Conservation (phyloP, 2,329 filamentous ascomycete genomes). For the Zymoseptoria tritici region DNA sequence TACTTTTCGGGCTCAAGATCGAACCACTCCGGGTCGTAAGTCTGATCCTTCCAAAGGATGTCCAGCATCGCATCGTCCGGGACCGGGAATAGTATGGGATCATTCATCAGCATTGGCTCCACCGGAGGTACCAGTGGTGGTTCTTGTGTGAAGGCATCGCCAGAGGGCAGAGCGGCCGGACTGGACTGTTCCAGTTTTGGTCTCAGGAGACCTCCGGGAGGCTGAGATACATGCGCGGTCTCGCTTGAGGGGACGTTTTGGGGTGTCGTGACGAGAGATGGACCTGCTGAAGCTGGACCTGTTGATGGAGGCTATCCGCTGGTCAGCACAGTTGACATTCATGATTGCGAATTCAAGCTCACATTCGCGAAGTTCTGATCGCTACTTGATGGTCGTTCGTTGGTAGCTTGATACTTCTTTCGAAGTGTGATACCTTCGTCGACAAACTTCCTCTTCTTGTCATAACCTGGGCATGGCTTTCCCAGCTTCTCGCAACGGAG, state of each 20-base stretch:
- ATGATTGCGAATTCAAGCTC: not conserved
- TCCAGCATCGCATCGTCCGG: conserved; percentile 14
- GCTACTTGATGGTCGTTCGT: conserved; percentile 6
- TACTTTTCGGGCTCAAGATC: conserved; percentile 25
- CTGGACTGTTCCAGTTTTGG: not conserved
- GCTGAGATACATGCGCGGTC: not conserved
- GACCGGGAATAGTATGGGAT: conserved; percentile 11
- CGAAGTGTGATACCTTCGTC: conserved; percentile 27
- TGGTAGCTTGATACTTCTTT: conserved; percentile 24
- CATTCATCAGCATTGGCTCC: conserved; percentile 10
- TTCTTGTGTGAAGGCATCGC: not conserved
- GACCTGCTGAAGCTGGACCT: not conserved
- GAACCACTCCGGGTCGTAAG: conserved; percentile 27
- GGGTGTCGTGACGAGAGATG: not conserved
- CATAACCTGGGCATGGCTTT: conserved; percentile 30
- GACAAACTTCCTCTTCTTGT: conserved; percentile 32
- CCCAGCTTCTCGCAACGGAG: conserved; percentile 29
- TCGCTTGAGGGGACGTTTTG: not conserved
- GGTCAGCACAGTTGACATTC: not conserved
- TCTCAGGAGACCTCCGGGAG: not conserved
- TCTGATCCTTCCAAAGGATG: conserved; percentile 17
- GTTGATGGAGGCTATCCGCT: not conserved
- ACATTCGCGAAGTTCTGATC: conserved; percentile 6
- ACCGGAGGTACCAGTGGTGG: conserved; percentile 6
- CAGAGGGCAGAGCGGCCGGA: not conserved